Conservation (phyloP, 164 flowering plant species). For the Pachysandra terminalis region DNA sequence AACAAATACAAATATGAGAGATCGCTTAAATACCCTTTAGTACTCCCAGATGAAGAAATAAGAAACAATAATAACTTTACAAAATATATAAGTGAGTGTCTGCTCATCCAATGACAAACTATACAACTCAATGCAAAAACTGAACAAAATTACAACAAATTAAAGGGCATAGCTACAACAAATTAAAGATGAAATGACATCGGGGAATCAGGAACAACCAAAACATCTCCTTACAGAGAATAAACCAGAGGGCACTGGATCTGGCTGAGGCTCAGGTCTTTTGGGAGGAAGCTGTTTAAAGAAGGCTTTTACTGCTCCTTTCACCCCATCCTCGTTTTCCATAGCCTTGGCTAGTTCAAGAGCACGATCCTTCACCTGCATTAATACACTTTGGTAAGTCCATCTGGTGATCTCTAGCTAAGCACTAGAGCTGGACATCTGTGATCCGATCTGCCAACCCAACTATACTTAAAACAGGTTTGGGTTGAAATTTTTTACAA, state of each 20-base stretch:
- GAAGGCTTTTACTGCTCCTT: constrained; percentile 96
- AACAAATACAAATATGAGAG: too few relatives aligned
- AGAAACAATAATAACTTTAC: too few relatives aligned
- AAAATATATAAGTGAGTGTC: too few relatives aligned
- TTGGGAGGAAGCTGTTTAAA: constrained; percentile 72
- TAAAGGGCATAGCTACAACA: too few relatives aligned
- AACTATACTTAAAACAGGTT: too few relatives aligned
- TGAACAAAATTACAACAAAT: not conserved
- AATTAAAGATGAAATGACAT: not conserved
- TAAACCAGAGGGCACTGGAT: constrained; percentile 37
- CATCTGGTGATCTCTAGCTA: not conserved
- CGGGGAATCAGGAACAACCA: constrained; percentile 58
- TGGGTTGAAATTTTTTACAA: too few relatives aligned
- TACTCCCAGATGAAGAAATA: too few relatives aligned
- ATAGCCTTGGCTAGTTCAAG: constrained; percentile 75
- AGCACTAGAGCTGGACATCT: too few relatives aligned
- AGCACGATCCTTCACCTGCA: constrained; percentile 82
- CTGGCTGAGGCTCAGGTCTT: constrained; percentile 28
- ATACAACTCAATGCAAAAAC: not conserved
- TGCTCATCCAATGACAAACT: not conserved
- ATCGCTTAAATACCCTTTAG: too few relatives aligned
- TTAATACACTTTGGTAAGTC: constrained; percentile 1
- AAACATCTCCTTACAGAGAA: constrained; percentile 37
- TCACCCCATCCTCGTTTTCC: constrained; percentile 92
- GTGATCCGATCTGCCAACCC: too few relatives aligned